A percentile compares a stretch with the other conserved stretches of the same genome.
Evolutionary conservation across 768 basidiomycete genomes (phyloP).

Genomic region (Lactarius akahatsu): DNA sequence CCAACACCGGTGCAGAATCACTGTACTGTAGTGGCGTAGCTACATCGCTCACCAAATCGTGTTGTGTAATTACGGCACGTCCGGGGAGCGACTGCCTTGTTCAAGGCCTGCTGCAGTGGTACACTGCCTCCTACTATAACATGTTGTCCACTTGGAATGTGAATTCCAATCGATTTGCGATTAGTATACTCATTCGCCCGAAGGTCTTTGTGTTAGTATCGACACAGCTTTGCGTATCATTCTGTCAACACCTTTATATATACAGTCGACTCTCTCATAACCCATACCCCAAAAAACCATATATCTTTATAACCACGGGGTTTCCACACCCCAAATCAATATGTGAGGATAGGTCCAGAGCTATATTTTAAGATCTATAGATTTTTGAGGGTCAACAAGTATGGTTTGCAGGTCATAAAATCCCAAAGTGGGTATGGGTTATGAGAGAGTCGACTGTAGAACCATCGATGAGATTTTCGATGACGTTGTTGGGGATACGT

Average conservation of each 20-base stretch:
- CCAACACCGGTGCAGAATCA: background rate
- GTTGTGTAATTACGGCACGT: background rate
- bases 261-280: too few species aligned
- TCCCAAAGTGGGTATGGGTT: too few species aligned
- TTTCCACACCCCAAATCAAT: too few species aligned
- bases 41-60: background rate
- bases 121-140: background rate
- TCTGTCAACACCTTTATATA: background rate
- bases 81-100: background rate
- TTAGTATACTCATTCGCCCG: background rate
- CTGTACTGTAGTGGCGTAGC: background rate
- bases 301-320: too few species aligned
- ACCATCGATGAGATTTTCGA: background rate
- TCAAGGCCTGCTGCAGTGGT: background rate
- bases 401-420: too few species aligned
- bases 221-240: background rate
- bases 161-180: background rate
- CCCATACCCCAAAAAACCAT: too few species aligned
- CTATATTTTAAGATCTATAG: too few species aligned
- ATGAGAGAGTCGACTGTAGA: too few species aligned
- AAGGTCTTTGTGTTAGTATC: background rate
- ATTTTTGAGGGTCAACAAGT: too few species aligned
- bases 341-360: too few species aligned
- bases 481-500: background rate
- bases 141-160: background rate